Percentiles rank a stretch among this genome's conserved stretches.
These are phyloP conservation scores for Trichoderma arundinaceum DNA, from an alignment of 2,329 filamentous ascomycete species.

Conservation along the genomic window DNA sequence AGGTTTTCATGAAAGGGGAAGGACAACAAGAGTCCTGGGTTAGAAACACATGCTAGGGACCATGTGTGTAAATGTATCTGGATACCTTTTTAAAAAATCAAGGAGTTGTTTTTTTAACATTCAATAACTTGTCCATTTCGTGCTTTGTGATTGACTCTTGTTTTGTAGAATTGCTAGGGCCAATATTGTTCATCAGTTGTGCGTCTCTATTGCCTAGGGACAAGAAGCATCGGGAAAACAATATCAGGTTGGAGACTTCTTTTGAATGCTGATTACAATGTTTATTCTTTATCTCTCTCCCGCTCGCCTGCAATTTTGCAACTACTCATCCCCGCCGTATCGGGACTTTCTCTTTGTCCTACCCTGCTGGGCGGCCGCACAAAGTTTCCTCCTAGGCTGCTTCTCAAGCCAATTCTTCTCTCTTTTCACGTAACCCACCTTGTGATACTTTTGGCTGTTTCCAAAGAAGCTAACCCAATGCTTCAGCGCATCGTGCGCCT, in stretches of 20 bases:
- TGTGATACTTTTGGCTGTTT: constrained; percentile 79
- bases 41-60: constrained; percentile 30
- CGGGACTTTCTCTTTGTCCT: constrained; percentile 51
- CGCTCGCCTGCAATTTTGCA: too few species aligned
- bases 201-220: too few species aligned
- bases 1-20: constrained; percentile 23
- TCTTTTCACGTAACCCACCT: constrained; percentile 75
- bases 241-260: not conserved
- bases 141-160: not conserved
- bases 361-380: constrained; percentile 68
- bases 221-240: not conserved
- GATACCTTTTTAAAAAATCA: constrained; percentile 26
- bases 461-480: constrained; percentile 87
- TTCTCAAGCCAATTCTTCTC: constrained; percentile 66
- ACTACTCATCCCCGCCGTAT: constrained; percentile 41
- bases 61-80: constrained; percentile 31
- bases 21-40: constrained; percentile 26
- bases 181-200: too few species aligned
- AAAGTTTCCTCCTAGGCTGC: constrained; percentile 67
- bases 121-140: not conserved
- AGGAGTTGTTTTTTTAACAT: constrained; percentile 12
- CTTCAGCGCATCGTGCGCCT: constrained; percentile 69
- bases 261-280: not conserved
- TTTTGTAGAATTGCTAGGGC: too few species aligned
- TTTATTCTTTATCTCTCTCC: too few species aligned